Base-by-base conservation (phyloP, 2,329 filamentous ascomycete genomes). In the Verticillium dahliae region DNA sequence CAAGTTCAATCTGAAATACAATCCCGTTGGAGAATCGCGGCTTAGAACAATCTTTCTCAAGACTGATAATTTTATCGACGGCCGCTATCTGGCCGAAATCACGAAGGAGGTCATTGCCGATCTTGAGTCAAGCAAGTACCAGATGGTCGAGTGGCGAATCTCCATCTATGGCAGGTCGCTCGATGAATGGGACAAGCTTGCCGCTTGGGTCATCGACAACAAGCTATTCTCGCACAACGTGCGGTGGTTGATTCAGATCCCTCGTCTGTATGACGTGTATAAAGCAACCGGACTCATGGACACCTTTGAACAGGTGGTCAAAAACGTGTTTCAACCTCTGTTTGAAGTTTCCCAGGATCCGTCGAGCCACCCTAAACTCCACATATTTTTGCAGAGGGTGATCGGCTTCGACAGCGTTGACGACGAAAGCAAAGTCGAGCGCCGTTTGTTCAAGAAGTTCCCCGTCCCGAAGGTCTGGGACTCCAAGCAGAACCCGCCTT, bases 1-100 rank as follows among this genome's bases (percentile, higher is more conserved):
- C 80, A 99, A 99, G 75, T 99, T 99, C 83, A 99, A 99, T 73
- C 81, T 99, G 61, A 99, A 99, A 74, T 99, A 99, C 73, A 99
- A 99, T 69, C 95, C 95, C 1, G 88, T 99, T 64, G 95, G 95
- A 58, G 95, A 99, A 76, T 98, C 95, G 54, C 88, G 95, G 61
- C 80, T 99, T 61, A 87, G 95, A 70, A 97, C 95, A n/a, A 99
- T 99, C 68, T 99, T 99, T 74, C 80, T 99, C 60, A 99, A 99
- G 79, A 99, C 95, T 10, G 95, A 99, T 76, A 99, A 99, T 73
- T 94, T 92, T 74, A 97, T 99, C 72, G 88, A 97, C 67, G 95
- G 95, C 39, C 90, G 94, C 58, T 99, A 99, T 72, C 80, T 99
- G 54, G 95, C 95, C 1, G 95, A 99, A 74, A 97, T 99, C 65